Percentiles rank a stretch among this genome's conserved stretches.
phyloP scores from a whole-genome alignment of 2,329 filamentous ascomycete species.

The Xylaria multiplex region DNA sequence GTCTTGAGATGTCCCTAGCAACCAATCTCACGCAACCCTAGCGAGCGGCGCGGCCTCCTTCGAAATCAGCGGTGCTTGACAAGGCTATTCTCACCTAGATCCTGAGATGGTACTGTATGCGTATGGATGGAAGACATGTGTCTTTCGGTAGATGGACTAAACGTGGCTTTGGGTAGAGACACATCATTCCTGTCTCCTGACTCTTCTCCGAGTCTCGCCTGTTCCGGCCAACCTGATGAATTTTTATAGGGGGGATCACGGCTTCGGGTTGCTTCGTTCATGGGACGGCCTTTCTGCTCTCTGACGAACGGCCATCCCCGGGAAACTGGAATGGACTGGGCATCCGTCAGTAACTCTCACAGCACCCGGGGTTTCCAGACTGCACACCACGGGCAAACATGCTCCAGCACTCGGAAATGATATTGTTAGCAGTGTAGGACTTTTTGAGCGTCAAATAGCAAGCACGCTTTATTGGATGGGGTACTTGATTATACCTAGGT shows the following conservation, averaged over 20 bases:
- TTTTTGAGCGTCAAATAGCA: constrained; percentile 4
- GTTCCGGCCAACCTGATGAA: constrained; percentile 16
- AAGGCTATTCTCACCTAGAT: constrained; percentile 9
- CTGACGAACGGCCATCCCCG: constrained; percentile 2
- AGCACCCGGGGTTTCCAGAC: constrained; percentile 9
- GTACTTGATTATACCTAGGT: not conserved
- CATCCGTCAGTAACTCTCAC: constrained; percentile 14
- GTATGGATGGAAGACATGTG: constrained; percentile 23
- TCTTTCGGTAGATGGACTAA: constrained; percentile 25
- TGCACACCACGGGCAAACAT: too few relatives aligned
- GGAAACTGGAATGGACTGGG: constrained; percentile 20
- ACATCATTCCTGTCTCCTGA: constrained; percentile 29
- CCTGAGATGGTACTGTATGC: constrained; percentile 20
- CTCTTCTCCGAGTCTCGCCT: constrained; percentile 30
- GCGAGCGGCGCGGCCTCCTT: constrained; percentile 18
- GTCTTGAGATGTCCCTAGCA: constrained; percentile 25
- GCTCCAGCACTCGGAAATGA: constrained; percentile 19
- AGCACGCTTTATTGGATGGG: constrained; percentile 16
- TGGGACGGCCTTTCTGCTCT: not conserved
- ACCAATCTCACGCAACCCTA: constrained; percentile 29
- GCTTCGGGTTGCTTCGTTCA: not conserved
- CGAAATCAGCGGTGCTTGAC: constrained; percentile 10
- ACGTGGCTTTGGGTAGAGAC: constrained; percentile 34
- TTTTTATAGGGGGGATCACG: constrained; percentile 3
- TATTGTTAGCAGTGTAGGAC: constrained; percentile 18